These are phyloP conservation scores for Isatis lusitanica DNA, from an alignment of 441 rosid species.

Conservation along the genomic window DNA sequence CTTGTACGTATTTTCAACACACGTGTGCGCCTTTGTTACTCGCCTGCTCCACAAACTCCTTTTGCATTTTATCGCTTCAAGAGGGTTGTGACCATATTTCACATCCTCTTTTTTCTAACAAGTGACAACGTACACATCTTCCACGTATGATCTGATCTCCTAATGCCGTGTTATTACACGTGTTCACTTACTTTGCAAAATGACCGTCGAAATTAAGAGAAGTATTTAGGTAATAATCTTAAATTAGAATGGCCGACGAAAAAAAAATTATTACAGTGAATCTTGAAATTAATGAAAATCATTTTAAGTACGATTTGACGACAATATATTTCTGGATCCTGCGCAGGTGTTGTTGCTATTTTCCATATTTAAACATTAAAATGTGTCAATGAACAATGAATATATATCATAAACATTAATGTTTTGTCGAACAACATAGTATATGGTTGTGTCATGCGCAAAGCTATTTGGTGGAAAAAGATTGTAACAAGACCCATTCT, in stretches of 20 bases:
- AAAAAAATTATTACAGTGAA: too few relatives aligned
- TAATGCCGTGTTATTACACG: constrained; percentile 5
- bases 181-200: not conserved
- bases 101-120: not conserved
- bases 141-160: constrained; percentile 22
- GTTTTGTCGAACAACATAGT: not conserved
- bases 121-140: not conserved
- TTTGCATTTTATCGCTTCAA: not conserved
- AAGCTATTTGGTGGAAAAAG: not conserved
- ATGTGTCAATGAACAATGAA: not conserved
- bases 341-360: not conserved
- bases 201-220: not conserved
- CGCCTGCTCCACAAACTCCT: constrained; percentile 11
- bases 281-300: not conserved
- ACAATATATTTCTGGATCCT: not conserved
- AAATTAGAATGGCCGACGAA: too few relatives aligned
- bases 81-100: not conserved
- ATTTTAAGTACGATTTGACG: not conserved
- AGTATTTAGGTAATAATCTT: not conserved
- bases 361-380: too few relatives aligned
- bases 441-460: not conserved
- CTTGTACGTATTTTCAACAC: constrained; percentile 28
- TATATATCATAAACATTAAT: too few relatives aligned
- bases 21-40: constrained; percentile 22
- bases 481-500: too few relatives aligned